These are phyloP conservation scores for Arthroderma sp. DNA, from an alignment of 2,329 filamentous ascomycete species.

Conservation along the genomic window DNA sequence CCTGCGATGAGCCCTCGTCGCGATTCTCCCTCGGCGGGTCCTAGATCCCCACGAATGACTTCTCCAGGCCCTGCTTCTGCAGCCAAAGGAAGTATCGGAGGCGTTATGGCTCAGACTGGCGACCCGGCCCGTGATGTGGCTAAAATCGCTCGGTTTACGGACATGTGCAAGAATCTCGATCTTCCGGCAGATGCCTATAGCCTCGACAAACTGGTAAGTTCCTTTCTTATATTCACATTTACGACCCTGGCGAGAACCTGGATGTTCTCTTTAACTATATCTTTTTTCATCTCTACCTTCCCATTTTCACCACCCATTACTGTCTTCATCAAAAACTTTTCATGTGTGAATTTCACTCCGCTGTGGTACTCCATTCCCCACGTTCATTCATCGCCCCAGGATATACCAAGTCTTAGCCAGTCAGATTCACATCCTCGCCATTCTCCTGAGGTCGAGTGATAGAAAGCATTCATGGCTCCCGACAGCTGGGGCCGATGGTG, in stretches of 20 bases:
- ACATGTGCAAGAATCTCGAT: constrained; percentile 10
- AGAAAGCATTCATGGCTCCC: too few species aligned
- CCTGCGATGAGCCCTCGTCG: not conserved
- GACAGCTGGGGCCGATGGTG: too few species aligned
- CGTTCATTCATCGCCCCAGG: too few species aligned
- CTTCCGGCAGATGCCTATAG: not conserved
- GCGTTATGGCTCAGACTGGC: not conserved
- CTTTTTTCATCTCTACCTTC: not conserved
- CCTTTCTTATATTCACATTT: not conserved
- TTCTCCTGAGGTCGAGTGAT: too few species aligned
- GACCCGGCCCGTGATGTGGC: constrained; percentile 5
- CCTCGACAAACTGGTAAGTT: not conserved
- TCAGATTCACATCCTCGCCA: too few species aligned
- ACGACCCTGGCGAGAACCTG: too few species aligned
- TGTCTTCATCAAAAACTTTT: too few species aligned
- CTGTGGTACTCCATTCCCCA: too few species aligned
- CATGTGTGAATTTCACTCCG: too few species aligned
- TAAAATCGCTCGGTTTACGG: not conserved
- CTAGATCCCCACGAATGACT: constrained; percentile 1
- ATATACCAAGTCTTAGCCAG: too few species aligned
- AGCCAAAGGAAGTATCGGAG: not conserved
- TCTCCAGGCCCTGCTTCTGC: not conserved
- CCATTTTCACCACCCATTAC: constrained; percentile 1
- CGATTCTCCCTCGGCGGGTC: constrained; percentile 1
- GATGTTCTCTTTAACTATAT: too few species aligned